Conservation (phyloP, 108 stramenopile species). For the Epipyxis sp. region DNA sequence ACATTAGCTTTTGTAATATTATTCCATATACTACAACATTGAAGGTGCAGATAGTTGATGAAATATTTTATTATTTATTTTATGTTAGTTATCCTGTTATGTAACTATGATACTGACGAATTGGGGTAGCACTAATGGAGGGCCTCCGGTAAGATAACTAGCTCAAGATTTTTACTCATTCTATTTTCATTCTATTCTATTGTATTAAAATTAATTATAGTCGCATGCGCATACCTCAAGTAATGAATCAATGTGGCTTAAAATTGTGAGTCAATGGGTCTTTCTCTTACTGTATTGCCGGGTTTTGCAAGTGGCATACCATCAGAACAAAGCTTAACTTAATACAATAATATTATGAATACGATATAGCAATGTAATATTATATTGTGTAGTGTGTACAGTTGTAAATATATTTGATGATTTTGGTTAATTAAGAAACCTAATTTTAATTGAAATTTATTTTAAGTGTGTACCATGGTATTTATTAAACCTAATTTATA, state of each 20-base stretch:
- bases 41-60: too few species aligned
- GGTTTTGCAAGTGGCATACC: slow-evolving; percentile 21
- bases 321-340: neutral
- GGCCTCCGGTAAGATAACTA: neutral
- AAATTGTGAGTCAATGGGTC: slow-evolving; percentile 30
- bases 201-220: neutral
- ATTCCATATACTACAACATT: too few species aligned
- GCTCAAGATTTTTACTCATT: neutral
- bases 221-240: neutral
- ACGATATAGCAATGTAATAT: too few species aligned
- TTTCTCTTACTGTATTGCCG: slow-evolving; percentile 2
- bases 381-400: too few species aligned
- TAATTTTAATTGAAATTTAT: too few species aligned
- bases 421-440: too few species aligned
- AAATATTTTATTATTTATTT: too few species aligned
- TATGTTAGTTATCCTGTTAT: slow-evolving; percentile 15
- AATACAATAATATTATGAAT: too few species aligned
- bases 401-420: too few species aligned
- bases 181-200: neutral
- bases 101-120: slow-evolving; percentile 25
- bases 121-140: slow-evolving; percentile 22
- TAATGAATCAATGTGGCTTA: slow-evolving; percentile 23
- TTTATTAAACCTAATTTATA: too few species aligned
- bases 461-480: too few species aligned
- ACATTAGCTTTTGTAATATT: too few species aligned